phyloP scores from a whole-genome alignment of 2,329 filamentous ascomycete species.

The Epichloe coenophiala region DNA sequence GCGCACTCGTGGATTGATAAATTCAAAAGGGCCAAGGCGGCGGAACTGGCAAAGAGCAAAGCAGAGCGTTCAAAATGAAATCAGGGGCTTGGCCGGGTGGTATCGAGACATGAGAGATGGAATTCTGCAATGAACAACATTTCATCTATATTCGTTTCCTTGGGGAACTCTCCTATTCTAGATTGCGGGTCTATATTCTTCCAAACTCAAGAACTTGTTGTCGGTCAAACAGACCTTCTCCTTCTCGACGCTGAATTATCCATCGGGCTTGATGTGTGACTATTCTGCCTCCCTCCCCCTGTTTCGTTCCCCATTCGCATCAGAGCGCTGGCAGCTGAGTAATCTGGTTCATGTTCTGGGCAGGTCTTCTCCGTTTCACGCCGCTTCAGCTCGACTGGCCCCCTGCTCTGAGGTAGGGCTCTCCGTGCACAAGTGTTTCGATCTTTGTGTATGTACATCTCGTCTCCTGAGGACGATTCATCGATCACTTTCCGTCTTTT shows the following conservation, averaged over 20 bases:
- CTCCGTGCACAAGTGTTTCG: neutral
- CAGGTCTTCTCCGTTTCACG: neutral
- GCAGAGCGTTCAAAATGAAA: neutral
- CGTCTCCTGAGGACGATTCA: neutral
- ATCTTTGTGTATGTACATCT: neutral
- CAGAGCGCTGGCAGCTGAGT: neutral
- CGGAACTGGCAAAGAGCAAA: slow-evolving; percentile 23
- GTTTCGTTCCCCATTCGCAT: neutral
- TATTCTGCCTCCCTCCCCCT: neutral
- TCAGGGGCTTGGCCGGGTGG: neutral
- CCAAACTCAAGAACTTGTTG: too few relatives aligned
- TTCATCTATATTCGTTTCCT: too few relatives aligned
- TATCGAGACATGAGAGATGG: neutral
- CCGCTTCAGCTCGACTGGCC: neutral
- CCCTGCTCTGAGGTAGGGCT: neutral
- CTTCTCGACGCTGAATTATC: neutral
- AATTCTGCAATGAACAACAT: too few relatives aligned
- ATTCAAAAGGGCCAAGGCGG: slow-evolving; percentile 63
- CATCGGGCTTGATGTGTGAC: neutral
- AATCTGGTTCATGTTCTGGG: neutral
- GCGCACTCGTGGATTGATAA: slow-evolving; percentile 68
- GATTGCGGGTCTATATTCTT: too few relatives aligned
- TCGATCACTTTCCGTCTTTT: neutral
- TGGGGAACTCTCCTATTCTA: too few relatives aligned
- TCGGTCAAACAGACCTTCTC: neutral